These are phyloP conservation scores for Umbelopsis sp. DNA, from an alignment of 192 early-diverging fungal species.

Conservation along the genomic window DNA sequence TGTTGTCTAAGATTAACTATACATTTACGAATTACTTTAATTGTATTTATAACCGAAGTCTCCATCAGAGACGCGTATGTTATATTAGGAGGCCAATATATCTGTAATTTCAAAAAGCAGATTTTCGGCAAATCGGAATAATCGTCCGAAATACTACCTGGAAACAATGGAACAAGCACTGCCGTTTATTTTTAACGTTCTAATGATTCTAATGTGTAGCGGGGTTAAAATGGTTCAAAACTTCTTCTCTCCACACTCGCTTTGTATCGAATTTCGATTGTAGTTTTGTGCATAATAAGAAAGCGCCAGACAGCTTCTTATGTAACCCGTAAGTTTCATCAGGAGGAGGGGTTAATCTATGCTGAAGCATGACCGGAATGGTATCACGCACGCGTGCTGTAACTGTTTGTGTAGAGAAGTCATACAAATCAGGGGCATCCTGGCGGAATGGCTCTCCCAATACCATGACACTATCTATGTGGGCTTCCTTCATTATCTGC, in stretches of 20 bases:
- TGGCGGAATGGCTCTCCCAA: slow-evolving; percentile 83
- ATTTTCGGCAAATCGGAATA: too few relatives aligned
- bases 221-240: slow-evolving; percentile 8
- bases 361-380: slow-evolving; percentile 94
- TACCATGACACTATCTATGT: slow-evolving; percentile 85
- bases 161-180: too few relatives aligned
- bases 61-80: too few relatives aligned
- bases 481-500: slow-evolving; percentile 82
- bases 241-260: slow-evolving; percentile 38
- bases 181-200: too few relatives aligned
- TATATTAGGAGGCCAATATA: too few relatives aligned
- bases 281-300: slow-evolving; percentile 88
- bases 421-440: slow-evolving; percentile 58
- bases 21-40: too few relatives aligned
- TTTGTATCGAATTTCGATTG: slow-evolving; percentile 46
- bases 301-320: slow-evolving; percentile 91
- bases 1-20: too few relatives aligned
- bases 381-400: slow-evolving; percentile 79
- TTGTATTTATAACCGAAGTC: too few relatives aligned
- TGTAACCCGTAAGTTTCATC: slow-evolving; percentile 97
- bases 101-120: too few relatives aligned
- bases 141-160: too few relatives aligned
- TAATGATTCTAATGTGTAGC: too few relatives aligned
- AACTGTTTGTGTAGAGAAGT: slow-evolving; percentile 86
- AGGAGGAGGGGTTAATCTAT: slow-evolving; percentile 95